Evolutionary conservation across 345 rosid genomes (phyloP), one percentile per base, ranked within the genome.

Genomic region (Citropsis articulata): DNA sequence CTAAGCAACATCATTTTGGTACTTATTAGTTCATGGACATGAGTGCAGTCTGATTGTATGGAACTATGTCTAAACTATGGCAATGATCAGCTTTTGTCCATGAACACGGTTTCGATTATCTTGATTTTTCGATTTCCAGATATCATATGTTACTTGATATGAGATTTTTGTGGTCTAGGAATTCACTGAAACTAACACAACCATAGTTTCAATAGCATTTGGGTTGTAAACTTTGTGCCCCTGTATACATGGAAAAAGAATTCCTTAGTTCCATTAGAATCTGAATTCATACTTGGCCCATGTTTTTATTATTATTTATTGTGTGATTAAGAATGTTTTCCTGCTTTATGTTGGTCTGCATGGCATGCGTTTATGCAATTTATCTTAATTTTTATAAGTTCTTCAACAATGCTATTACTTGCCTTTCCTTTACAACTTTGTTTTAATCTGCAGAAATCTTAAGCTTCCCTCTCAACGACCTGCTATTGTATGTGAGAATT

Each of bases 401-500:
- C 48, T 60, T 68, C 57, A 33, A 24, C 6, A 25, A 79, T 33
- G 8, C 62, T 30, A 42, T 55, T 78, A 59, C 59, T 75, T 67
- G 27, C 42, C 50, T 10, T 13, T 62, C 30, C n/a, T 36, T 40
- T 22, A 22, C 14, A 1, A 12, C 19, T 18, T 28, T 62, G 22
- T 73, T 75, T 76, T 75, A 64, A 25, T 19, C 21, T 78, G 78
- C 82, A 95, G 98, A 83, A 89, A 84, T 79, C 93, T 95, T 59
- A 95, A 91, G 84, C 93, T 95, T 82, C 98, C 99, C 53, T 93
- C 99, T 71, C 88, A 84, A 3, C 85, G 69, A 68, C 98, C 98
- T 78, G 81, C 96, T 30, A 69, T 95, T 66, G 99, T 93, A 42
- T 92, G 98, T 79, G 99, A 95, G 81, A 92, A 87, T 82, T 93